Conservation (phyloP, 306 rosid genomes). For the Ceratonia siliqua region DNA sequence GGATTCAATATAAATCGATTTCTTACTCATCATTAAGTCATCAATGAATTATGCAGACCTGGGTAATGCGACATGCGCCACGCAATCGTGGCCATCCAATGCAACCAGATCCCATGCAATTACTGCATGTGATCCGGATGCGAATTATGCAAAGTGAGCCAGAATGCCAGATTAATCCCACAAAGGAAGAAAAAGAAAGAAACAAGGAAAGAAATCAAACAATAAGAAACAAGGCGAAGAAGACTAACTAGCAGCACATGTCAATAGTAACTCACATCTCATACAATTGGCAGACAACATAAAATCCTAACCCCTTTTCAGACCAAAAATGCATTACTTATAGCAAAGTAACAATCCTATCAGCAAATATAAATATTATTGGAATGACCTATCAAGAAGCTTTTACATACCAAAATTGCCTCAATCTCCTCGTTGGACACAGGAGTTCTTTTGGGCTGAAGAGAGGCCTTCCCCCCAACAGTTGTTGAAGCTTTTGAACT, state of each 20-base stretch:
- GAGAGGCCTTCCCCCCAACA: slow-evolving; percentile 89
- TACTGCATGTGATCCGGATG: too few species aligned
- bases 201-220: neutral
- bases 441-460: slow-evolving; percentile 90
- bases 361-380: neutral
- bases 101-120: too few species aligned
- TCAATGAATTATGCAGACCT: slow-evolving; percentile 6
- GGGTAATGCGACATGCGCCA: too few species aligned
- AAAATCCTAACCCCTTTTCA: slow-evolving; percentile 9
- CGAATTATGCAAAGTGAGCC: too few species aligned
- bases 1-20: neutral
- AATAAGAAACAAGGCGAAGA: slow-evolving; percentile 4
- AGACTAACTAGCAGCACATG: neutral
- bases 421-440: slow-evolving; percentile 86
- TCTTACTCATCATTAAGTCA: neutral
- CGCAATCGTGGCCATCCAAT: too few species aligned
- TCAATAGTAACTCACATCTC: neutral
- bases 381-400: slow-evolving; percentile 19
- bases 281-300: neutral
- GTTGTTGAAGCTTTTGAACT: slow-evolving; percentile 49
- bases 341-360: neutral
- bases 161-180: neutral
- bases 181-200: neutral
- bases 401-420: slow-evolving; percentile 76
- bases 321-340: neutral